A percentile compares a stretch with the other conserved stretches of the same genome.
Evolutionary conservation across 2,329 filamentous ascomycete species (phyloP).

Genomic region (Paraphaeosphaeria sporulosa): DNA sequence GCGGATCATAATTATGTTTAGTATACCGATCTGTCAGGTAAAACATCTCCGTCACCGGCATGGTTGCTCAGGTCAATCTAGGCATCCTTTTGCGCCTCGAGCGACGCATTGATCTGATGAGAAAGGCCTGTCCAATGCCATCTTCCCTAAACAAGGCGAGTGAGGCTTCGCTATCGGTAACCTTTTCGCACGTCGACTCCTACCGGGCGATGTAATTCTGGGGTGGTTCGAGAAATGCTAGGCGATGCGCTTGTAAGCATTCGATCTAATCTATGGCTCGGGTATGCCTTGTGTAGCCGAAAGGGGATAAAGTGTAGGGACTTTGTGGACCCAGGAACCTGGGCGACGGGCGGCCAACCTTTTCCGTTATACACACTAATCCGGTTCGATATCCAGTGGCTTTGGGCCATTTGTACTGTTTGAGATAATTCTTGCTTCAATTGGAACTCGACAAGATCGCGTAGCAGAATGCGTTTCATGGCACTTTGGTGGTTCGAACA

Average conservation of each 20-base stretch:
- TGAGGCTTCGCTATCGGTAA: conserved; percentile 9
- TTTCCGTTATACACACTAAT: conserved; percentile 1
- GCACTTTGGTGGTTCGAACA: neutral
- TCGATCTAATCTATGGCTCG: neutral
- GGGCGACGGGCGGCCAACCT: neutral
- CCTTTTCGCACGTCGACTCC: conserved; percentile 4
- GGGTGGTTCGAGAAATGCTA: conserved; percentile 2
- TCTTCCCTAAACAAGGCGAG: conserved; percentile 3
- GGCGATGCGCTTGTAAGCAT: conserved; percentile 5
- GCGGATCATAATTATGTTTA: conserved; percentile 5
- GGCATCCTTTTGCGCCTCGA: conserved; percentile 2
- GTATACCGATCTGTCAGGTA: conserved; percentile 10
- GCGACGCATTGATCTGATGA: conserved; percentile 4
- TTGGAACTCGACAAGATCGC: neutral
- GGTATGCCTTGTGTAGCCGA: conserved; percentile 2
- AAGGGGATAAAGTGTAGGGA: conserved; percentile 3
- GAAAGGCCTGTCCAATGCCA: conserved; percentile 7
- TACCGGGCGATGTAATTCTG: conserved; percentile 3
- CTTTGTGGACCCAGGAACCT: conserved; percentile 5
- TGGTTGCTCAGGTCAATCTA: too few relatives aligned
- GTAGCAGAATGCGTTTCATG: neutral
- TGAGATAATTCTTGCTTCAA: conserved; percentile 5
- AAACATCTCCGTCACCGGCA: conserved; percentile 1
- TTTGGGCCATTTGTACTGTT: conserved; percentile 1
- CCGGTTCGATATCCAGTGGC: conserved; percentile 2